Base-by-base conservation (phyloP, 1,139 yeast genomes). In the Kluyveromyces marxianus region DNA sequence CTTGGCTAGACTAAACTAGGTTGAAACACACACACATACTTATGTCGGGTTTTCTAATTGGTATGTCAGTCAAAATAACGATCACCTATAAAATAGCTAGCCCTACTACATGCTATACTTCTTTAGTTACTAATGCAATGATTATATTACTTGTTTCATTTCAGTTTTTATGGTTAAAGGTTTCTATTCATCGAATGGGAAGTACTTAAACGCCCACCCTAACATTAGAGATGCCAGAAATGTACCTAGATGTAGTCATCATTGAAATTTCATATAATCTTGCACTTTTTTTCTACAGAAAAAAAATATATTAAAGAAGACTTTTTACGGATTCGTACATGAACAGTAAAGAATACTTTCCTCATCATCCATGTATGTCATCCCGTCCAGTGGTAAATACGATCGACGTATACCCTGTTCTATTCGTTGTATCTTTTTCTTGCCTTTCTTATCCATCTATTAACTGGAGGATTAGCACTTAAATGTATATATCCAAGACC, bases 201-300 rank as follows among this genome's bases (percentile, higher is more conserved):
- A 52, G 65, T 60, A 60, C 65, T 60, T 57, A 60, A 60, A 60
- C 65, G 50, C 62, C 47, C 60, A 56, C 53, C 52, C 65, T 60
- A 60, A 55, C 63, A 59, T 60, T 60, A 60, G 64, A 60, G 65
- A 60, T 60, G 65, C 65, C 65, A 60, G 65, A 60, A 60, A 60
- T 51, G 49, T 54, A 52, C 51, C 52, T 46, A 49, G 46, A 37
- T 37, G 46, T 45, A 39, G 50, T 59, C 63, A 59, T 59, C 63
- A 58, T 57, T 44, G 37, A 40, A 40, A 40, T 29, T 4, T n/a
- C 40, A 46, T 27, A 37, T 43, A 31, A 42, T 29, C 34, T 8
- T 36, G 39, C 39, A 25, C 34, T 10, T 10, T 6, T 32, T 7
- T 4, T 32, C 8, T 7, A 32, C 8, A 32, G 34, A 32, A 7